Base-by-base conservation (phyloP, 2,329 filamentous ascomycete genomes). In the Tolypocladium pustulatum region DNA sequence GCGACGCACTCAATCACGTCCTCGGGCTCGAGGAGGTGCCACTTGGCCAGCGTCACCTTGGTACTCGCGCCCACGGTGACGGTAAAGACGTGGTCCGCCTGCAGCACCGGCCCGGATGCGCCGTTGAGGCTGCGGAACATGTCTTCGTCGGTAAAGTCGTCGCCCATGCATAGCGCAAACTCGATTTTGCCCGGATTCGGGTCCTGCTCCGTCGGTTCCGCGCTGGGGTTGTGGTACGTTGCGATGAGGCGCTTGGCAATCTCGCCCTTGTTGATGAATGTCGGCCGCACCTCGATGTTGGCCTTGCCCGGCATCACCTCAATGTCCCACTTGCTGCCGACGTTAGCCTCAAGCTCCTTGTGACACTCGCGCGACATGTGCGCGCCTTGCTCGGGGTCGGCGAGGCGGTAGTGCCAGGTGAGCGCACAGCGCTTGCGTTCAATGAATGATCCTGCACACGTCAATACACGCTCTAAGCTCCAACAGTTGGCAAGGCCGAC, bases 111-210 rank as follows among this genome's bases (percentile, higher is more conserved):
- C 71, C 76, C 80, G 2, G 78, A 80, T 5, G 82, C 71, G 0
- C 75, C 78, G 66, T 85, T 85, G 52, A 97, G 81, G 17, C 91
- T 87, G 58, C 90, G 89, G 83, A 97, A 97, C 84, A 87, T 86
- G 87, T 96, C 93, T 81, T 99, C 94, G 70, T 99, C 94, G 7
- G 94, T 99, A 66, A 94, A 95, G 69, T 99, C 94, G 72, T 99
- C 94, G 49, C 94, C 94, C 61, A 92, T 77, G 73, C 94, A 99
- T 56, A 97, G 80, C 13, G 95, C 86, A 68, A 97, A 97, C 65
- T 93, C 91, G 0, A 92, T 83, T 57, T 82, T 81, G 56, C 84
- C 74, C 6, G 70, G 66, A 32, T 68, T 68, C 6, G 67, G 66
- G 55, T 74, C 78, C 4, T 76, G 77, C 2, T 75, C 74, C 2